These are phyloP conservation scores for Hydrangea macrophylla DNA, from an alignment of 148 eudicot species.

Conservation along the genomic window DNA sequence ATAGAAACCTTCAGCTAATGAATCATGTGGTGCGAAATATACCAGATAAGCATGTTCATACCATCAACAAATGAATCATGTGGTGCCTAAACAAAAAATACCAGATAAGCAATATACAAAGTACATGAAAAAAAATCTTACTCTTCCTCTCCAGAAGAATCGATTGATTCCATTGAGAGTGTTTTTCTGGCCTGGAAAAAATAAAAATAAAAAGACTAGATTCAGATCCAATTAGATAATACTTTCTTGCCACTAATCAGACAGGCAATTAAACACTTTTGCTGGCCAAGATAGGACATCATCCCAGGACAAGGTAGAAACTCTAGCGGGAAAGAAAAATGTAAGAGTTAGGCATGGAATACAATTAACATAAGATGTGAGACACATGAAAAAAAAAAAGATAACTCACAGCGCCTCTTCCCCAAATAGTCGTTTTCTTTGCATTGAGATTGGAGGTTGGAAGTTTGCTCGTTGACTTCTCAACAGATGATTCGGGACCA, in stretches of 20 bases:
- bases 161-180: conserved; percentile 84
- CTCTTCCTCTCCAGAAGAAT: conserved; percentile 99
- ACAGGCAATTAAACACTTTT: too few relatives aligned
- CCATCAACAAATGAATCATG: neutral
- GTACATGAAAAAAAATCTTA: conserved; percentile 39
- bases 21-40: neutral
- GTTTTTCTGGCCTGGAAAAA: conserved; percentile 65
- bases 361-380: neutral
- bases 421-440: conserved; percentile 80
- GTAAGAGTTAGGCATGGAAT: neutral
- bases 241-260: conserved; percentile 8
- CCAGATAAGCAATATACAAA: too few relatives aligned
- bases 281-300: neutral
- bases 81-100: neutral
- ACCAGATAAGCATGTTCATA: too few relatives aligned
- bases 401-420: conserved; percentile 69
- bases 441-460: conserved; percentile 41
- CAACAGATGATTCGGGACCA: conserved; percentile 53
- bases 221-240: neutral
- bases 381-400: neutral
- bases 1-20: neutral
- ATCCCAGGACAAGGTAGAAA: neutral
- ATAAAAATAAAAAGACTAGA: neutral
- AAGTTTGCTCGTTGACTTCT: conserved; percentile 52
- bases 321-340: neutral